Evolutionary conservation across 2,329 filamentous ascomycete species (phyloP).

Genomic region (Fusarium haematococcum): DNA sequence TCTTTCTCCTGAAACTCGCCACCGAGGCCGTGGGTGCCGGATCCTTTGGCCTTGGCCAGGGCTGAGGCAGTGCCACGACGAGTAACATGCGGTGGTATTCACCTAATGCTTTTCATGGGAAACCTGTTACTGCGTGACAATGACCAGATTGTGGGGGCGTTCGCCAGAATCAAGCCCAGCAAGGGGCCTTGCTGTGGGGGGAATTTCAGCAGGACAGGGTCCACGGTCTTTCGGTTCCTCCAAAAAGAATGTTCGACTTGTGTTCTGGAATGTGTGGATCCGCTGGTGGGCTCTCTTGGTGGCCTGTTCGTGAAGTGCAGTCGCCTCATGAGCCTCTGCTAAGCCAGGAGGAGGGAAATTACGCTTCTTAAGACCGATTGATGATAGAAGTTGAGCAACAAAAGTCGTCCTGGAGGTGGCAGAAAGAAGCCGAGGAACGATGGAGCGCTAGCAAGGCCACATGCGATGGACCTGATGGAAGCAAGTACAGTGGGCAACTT

Average conservation of each 20-base stretch:
- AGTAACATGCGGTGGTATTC: slow-evolving; percentile 33
- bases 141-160: slow-evolving; percentile 36
- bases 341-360: slow-evolving; percentile 20
- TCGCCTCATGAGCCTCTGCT: slow-evolving; percentile 29
- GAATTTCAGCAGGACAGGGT: slow-evolving; percentile 16
- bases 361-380: not conserved
- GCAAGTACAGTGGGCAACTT: slow-evolving; percentile 11
- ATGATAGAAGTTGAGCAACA: not conserved
- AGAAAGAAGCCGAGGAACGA: slow-evolving; percentile 2
- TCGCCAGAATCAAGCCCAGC: slow-evolving; percentile 19
- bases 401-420: not conserved
- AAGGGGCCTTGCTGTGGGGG: slow-evolving; percentile 12
- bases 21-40: slow-evolving; percentile 33
- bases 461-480: not conserved
- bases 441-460: not conserved
- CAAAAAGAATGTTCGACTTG: slow-evolving; percentile 26
- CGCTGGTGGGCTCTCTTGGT: slow-evolving; percentile 18
- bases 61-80: slow-evolving; percentile 13
- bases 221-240: slow-evolving; percentile 18
- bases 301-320: slow-evolving; percentile 30
- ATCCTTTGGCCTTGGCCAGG: slow-evolving; percentile 20
- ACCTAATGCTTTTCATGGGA: slow-evolving; percentile 16
- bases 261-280: slow-evolving; percentile 40
- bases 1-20: slow-evolving; percentile 38
- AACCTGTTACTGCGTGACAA: slow-evolving; percentile 15